A percentile compares a stretch with the other conserved stretches of the same genome.
phyloP scores from a whole-genome alignment of 768 basidiomycete genomes.

The Crepidotus variabilis region DNA sequence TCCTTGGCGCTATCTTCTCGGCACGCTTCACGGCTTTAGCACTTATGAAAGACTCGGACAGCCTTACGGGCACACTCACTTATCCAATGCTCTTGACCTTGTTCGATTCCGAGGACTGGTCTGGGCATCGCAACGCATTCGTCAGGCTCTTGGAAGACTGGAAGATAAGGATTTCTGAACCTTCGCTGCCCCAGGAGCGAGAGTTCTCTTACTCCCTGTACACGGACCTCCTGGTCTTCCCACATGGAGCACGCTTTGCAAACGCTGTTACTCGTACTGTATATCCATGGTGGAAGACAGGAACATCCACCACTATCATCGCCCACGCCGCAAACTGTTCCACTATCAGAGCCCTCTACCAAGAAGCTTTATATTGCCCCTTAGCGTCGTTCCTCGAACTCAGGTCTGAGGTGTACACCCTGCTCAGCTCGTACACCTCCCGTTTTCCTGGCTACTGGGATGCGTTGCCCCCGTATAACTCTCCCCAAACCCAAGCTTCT shows the following conservation, averaged over 20 bases:
- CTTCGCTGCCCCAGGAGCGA: background rate
- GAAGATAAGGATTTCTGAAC: background rate
- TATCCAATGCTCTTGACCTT: background rate
- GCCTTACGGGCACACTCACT: background rate
- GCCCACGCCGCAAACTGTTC: background rate
- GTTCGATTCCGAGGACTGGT: background rate
- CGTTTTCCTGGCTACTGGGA: background rate
- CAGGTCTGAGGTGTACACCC: background rate
- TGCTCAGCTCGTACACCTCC: background rate
- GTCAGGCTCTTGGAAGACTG: background rate
- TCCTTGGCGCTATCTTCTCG: background rate
- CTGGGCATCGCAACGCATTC: background rate
- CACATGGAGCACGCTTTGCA: background rate
- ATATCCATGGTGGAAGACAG: background rate
- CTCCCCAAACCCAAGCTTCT: background rate
- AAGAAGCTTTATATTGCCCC: background rate
- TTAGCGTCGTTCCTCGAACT: background rate
- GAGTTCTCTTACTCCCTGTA: background rate
- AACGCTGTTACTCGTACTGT: background rate
- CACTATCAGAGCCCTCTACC: background rate
- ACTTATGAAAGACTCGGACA: background rate
- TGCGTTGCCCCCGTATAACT: background rate
- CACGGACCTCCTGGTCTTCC: background rate
- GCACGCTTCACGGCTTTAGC: background rate
- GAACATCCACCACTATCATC: no score